Evolutionary conservation across 1,284 basidiomycete species (phyloP).

Genomic region (Rhodotorula sp.): DNA sequence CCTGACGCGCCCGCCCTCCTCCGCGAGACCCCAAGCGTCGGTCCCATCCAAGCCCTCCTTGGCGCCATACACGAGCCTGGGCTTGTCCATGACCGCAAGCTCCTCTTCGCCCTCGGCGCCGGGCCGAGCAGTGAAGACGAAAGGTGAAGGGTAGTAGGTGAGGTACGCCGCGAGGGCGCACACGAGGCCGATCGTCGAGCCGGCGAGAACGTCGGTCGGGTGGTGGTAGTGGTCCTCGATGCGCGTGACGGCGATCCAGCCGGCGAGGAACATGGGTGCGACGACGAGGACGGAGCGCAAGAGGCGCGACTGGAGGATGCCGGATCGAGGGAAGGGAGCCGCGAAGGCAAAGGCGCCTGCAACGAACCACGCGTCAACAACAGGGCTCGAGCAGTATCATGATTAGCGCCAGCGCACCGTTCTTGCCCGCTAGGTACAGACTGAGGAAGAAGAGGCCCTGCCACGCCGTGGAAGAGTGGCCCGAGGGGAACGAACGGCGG

Average conservation of each 20-base stretch:
- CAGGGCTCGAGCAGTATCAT: not conserved
- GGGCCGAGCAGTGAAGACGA: not conserved
- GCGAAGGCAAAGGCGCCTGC: conserved; percentile 61
- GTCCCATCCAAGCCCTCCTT: not conserved
- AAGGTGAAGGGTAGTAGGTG: conserved; percentile 40
- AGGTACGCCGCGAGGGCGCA: conserved; percentile 31
- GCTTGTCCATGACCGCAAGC: conserved; percentile 11
- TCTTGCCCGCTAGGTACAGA: conserved; percentile 65
- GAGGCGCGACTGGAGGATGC: conserved; percentile 57
- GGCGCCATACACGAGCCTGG: conserved; percentile 10
- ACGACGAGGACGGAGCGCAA: conserved; percentile 57
- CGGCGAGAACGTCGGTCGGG: conserved; percentile 36
- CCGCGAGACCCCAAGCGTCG: conserved; percentile 1
- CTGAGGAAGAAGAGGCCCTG: conserved; percentile 65
- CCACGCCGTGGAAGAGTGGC: conserved; percentile 68
- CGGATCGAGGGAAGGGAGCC: conserved; percentile 50
- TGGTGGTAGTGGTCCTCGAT: conserved; percentile 43
- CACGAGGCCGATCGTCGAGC: conserved; percentile 33
- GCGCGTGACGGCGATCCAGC: conserved; percentile 60
- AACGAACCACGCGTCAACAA: no score
- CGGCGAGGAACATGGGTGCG: conserved; percentile 57
- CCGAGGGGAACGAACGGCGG: conserved; percentile 32
- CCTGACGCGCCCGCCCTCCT: conserved; percentile 10
- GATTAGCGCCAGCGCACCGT: conserved; percentile 10
- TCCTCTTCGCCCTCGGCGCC: conserved; percentile 3